Evolutionary conservation across 2,329 filamentous ascomycete genomes (phyloP).

Genomic region (Hypoxylon sp.): DNA sequence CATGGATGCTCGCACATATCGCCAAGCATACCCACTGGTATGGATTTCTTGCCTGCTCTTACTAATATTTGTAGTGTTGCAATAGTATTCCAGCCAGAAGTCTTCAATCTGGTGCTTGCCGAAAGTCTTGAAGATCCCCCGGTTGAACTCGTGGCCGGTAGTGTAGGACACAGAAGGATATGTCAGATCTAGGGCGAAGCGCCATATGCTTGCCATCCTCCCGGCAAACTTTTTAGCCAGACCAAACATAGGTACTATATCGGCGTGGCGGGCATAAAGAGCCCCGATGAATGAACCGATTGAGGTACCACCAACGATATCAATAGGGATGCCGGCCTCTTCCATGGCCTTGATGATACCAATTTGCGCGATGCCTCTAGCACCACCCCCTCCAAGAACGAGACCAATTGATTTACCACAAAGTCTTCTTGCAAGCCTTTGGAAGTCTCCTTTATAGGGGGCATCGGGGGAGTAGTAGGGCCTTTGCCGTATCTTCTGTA

Average conservation of each 20-base stretch:
- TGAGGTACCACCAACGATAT: slow-evolving; percentile 94
- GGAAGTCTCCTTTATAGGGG: slow-evolving; percentile 96
- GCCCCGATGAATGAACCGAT: slow-evolving; percentile 97
- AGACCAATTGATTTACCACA: slow-evolving; percentile 96
- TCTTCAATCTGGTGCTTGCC: slow-evolving; percentile 98
- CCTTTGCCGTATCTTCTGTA: slow-evolving; percentile 87
- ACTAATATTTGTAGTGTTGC: slow-evolving; percentile 99
- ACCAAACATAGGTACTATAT: slow-evolving; percentile 96
- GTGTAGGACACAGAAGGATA: slow-evolving; percentile 98
- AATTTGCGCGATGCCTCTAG: slow-evolving; percentile 90
- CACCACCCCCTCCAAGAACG: slow-evolving; percentile 93
- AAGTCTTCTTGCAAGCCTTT: slow-evolving; percentile 87
- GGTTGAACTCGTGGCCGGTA: slow-evolving; percentile 98
- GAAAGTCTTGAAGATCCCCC: slow-evolving; percentile 98
- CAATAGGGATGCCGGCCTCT: slow-evolving; percentile 95
- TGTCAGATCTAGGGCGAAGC: slow-evolving; percentile 95
- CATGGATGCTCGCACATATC: slow-evolving; percentile 97
- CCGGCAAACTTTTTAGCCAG: slow-evolving; percentile 97
- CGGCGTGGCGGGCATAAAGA: slow-evolving; percentile 94
- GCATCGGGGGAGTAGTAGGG: slow-evolving; percentile 92
- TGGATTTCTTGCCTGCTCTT: slow-evolving; percentile 93
- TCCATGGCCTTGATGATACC: slow-evolving; percentile 96
- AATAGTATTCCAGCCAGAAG: slow-evolving; percentile 99
- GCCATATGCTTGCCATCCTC: slow-evolving; percentile 99
- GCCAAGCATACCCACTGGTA: slow-evolving; percentile 96